These are phyloP conservation scores for Wakefieldia striispora DNA, from an alignment of 768 basidiomycete genomes.

Conservation along the genomic window DNA sequence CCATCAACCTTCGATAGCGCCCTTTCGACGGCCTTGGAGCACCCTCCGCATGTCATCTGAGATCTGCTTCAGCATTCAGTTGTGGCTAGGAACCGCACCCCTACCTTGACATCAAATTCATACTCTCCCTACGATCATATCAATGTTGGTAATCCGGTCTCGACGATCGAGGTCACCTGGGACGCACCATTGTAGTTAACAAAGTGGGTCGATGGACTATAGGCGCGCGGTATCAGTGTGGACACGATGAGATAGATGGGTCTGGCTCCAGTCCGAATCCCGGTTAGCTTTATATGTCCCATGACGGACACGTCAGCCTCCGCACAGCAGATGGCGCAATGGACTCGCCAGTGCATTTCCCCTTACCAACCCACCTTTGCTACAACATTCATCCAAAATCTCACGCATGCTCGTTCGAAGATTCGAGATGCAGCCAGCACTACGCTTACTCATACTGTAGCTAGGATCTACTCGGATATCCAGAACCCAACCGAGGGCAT, in stretches of 20 bases:
- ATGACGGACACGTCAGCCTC: not conserved
- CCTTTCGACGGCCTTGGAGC: conserved; percentile 77
- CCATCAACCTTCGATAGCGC: conserved; percentile 66
- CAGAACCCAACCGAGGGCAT: too few species aligned
- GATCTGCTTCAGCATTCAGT: conserved; percentile 1
- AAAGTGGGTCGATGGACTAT: not conserved
- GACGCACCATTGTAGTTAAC: conserved; percentile 23
- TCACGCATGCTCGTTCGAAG: conserved; percentile 5
- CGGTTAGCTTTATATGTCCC: conserved; percentile 3
- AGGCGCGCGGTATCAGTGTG: not conserved
- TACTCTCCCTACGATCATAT: conserved; percentile 37
- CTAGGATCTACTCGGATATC: too few species aligned
- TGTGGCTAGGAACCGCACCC: not conserved
- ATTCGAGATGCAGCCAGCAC: not conserved
- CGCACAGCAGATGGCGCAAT: conserved; percentile 9
- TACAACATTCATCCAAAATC: conserved; percentile 3
- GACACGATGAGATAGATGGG: not conserved
- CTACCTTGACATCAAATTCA: conserved; percentile 82
- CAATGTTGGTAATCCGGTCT: too few species aligned
- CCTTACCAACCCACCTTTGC: not conserved
- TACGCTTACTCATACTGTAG: too few species aligned
- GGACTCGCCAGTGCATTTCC: not conserved
- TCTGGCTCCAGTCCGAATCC: not conserved
- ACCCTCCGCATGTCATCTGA: conserved; percentile 86
- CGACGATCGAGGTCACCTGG: not conserved